Percentiles rank a stretch among this genome's conserved stretches.
Conservation (phyloP, 2,329 filamentous ascomycete species). For the Aspergillus ruber region DNA sequence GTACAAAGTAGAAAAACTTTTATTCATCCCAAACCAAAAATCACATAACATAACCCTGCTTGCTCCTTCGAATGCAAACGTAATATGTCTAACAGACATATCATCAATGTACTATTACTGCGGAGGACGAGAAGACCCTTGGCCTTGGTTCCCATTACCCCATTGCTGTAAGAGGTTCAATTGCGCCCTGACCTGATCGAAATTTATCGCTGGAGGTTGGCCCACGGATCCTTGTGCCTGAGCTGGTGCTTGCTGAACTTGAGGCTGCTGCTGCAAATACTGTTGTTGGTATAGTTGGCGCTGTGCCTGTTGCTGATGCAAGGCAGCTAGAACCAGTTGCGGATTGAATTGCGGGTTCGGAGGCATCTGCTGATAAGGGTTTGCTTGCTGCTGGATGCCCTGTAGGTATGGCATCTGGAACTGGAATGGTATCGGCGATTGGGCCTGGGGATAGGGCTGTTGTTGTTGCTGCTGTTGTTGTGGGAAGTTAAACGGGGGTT, state of each 20-base stretch:
- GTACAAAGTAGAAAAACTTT: constrained; percentile 6
- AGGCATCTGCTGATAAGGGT: constrained; percentile 30
- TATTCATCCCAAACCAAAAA: constrained; percentile 4
- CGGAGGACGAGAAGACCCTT: constrained; percentile 22
- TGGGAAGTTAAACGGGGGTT: constrained; percentile 18
- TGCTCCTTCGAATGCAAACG: constrained; percentile 18
- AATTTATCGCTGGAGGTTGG: constrained; percentile 27
- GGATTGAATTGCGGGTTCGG: constrained; percentile 51
- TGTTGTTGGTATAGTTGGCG: constrained; percentile 22
- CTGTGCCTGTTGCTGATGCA: constrained; percentile 40
- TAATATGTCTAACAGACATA: constrained; percentile 9
- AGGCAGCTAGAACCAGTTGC: constrained; percentile 45
- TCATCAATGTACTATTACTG: constrained; percentile 4
- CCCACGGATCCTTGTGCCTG: constrained; percentile 17
- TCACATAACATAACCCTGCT: constrained; percentile 1
- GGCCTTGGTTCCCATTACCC: constrained; percentile 28
- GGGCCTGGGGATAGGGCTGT: constrained; percentile 20
- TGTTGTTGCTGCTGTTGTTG: constrained; percentile 32
- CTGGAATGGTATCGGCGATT: constrained; percentile 26
- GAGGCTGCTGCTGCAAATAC: constrained; percentile 17
- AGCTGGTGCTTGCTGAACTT: constrained; percentile 19
- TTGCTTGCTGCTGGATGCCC: constrained; percentile 34
- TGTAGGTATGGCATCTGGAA: constrained; percentile 37
- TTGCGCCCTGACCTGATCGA: constrained; percentile 38
- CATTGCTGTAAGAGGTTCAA: constrained; percentile 35